Evolutionary conservation across 2,329 filamentous ascomycete species (phyloP), one percentile per base, ranked within the genome.

Genomic region (Claviceps maximensis): DNA sequence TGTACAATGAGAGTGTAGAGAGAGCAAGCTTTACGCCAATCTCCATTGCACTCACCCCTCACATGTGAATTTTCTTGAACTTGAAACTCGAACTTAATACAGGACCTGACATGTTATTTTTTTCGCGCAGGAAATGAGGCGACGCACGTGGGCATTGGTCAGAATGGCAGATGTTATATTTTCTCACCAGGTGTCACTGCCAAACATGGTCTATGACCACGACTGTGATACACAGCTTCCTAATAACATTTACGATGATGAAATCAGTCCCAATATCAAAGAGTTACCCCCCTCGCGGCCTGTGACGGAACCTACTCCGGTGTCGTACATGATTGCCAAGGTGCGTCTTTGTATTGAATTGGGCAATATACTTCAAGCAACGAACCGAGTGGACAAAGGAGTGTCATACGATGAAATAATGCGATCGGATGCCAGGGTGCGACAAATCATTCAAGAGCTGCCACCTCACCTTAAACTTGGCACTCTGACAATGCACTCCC

Each of bases 391-490:
- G 3, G 75, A 75, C 19, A 77, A 75, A 55, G 73, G 71, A 52
- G 71, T 78, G 4, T 69, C 74, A 19, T 86, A 86, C 61, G 82
- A 86, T 46, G 80, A 85, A 53, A 78, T 86, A 51, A 66, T 85
- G 60, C 71, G 78, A 58, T 70, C 83, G 63, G 78, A 88, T 67
- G 68, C 74, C 67, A 73, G 79, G 61, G 62, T 89, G 60, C 72
- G 82, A 36, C 77, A 80, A 53, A 69, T 82, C 36, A 77, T 77
- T 63, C 73, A 84, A 36, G 78, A 84, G 53, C 77, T 95, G 49
- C 88, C 93, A 1, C 84, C 87, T 2, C 86, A 95, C 65, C 74
- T 97, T 33, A 84, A 82, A 59, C 74, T 95, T 58, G 82, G 84
- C 33, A 77, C 84, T 0, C 75, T 95, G 54, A 84, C 90, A 38